Evolutionary conservation across 1,139 yeast genomes (phyloP).

Genomic region (Debaryomyces subglobosus): DNA sequence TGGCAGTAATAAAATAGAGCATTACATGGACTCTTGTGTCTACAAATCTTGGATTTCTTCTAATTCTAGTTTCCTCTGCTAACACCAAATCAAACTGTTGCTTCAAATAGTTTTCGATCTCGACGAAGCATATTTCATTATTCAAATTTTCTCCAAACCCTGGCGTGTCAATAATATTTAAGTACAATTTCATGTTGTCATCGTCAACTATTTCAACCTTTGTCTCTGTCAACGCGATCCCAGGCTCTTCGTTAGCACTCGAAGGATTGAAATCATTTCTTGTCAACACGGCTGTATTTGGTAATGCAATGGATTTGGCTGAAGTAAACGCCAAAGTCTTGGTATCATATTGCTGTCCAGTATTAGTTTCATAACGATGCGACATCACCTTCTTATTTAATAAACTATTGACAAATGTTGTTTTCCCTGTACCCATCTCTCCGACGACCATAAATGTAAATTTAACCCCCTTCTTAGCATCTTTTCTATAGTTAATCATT

Average conservation of each 20-base stretch:
- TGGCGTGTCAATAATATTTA: constrained; percentile 74
- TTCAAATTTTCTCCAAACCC: constrained; percentile 77
- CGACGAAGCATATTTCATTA: constrained; percentile 64
- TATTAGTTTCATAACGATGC: constrained; percentile 53
- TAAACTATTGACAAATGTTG: constrained; percentile 81
- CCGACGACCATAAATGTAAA: constrained; percentile 88
- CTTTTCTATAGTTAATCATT: constrained; percentile 61
- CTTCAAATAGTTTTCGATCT: constrained; percentile 75
- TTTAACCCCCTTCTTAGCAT: constrained; percentile 81
- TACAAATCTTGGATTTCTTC: constrained; percentile 81
- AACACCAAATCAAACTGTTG: constrained; percentile 91
- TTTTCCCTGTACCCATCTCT: constrained; percentile 81
- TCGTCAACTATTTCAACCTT: constrained; percentile 71
- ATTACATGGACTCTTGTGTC: constrained; percentile 78
- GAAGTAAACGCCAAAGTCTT: constrained; percentile 55
- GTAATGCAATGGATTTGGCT: constrained; percentile 54
- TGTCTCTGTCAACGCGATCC: constrained; percentile 68
- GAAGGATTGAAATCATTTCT: constrained; percentile 46
- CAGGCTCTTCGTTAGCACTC: constrained; percentile 56
- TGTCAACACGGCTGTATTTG: constrained; percentile 47
- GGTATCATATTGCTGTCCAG: constrained; percentile 36
- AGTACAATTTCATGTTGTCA: constrained; percentile 69
- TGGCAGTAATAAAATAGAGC: constrained; percentile 70
- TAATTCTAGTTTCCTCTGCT: constrained; percentile 87
- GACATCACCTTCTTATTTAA: constrained; percentile 62